Percentiles rank a stretch among this genome's conserved stretches.
These are phyloP conservation scores for Lepraria neglecta DNA, from an alignment of 495 filamentous ascomycete genomes.

Conservation along the genomic window DNA sequence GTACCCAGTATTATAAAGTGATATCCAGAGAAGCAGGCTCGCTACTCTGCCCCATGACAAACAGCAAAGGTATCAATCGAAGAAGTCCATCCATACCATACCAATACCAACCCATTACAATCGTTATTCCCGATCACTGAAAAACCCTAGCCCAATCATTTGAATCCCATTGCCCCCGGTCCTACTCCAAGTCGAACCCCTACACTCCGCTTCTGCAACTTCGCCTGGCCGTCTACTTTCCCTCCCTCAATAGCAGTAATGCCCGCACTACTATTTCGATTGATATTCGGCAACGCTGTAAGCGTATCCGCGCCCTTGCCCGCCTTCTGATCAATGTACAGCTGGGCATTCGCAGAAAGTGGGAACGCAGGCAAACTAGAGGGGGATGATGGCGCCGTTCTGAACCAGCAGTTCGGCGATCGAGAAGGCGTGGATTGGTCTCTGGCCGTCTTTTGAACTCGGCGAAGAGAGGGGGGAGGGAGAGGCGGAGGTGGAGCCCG, in stretches of 20 bases:
- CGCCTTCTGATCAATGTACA: constrained; percentile 80
- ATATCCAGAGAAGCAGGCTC: constrained; percentile 10
- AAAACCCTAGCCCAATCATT: background rate
- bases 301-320: constrained; percentile 42
- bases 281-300: constrained; percentile 44
- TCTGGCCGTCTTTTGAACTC: constrained; percentile 24
- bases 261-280: constrained; percentile 9
- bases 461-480: constrained; percentile 36
- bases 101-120: no score
- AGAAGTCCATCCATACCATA: background rate
- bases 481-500: constrained; percentile 37
- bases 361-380: constrained; percentile 64
- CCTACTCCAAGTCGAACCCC: constrained; percentile 27
- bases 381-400: constrained; percentile 88
- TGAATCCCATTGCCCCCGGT: background rate
- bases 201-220: constrained; percentile 45
- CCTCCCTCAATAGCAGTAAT: constrained; percentile 11
- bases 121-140: no score
- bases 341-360: constrained; percentile 64
- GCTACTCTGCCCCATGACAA: constrained; percentile 6
- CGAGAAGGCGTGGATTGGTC: constrained; percentile 54
- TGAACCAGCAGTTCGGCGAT: constrained; percentile 89
- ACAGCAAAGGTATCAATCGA: background rate
- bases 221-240: constrained; percentile 33
- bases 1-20: background rate